Percentiles rank a stretch among this genome's conserved stretches.
Conservation (phyloP, 768 basidiomycete species). For the Brasilioporus rufonigricans region DNA sequence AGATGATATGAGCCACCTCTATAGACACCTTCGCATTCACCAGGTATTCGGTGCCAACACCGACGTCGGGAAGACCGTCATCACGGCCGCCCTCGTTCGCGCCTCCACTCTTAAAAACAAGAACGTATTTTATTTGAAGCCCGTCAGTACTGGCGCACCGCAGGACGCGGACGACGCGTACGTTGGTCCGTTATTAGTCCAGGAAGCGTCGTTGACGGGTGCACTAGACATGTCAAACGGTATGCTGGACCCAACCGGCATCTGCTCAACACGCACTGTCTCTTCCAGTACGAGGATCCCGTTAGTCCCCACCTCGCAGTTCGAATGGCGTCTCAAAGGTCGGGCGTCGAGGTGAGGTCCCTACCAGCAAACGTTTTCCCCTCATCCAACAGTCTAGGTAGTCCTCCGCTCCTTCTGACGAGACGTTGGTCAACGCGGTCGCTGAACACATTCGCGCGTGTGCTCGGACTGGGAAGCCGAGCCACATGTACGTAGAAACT, state of each 20-base stretch:
- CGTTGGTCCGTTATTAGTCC: slow-evolving; percentile 16
- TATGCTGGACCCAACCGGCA: slow-evolving; percentile 41
- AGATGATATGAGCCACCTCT: slow-evolving; percentile 71
- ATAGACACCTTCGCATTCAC: slow-evolving; percentile 80
- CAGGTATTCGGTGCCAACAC: slow-evolving; percentile 97
- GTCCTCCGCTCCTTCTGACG: slow-evolving; percentile 52
- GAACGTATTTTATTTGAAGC: slow-evolving; percentile 75
- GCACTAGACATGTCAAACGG: slow-evolving; percentile 61
- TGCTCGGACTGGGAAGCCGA: slow-evolving; percentile 35
- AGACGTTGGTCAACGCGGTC: slow-evolving; percentile 62
- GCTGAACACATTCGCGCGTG: slow-evolving; percentile 58
- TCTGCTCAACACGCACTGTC: slow-evolving; percentile 60
- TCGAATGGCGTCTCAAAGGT: slow-evolving; percentile 39
- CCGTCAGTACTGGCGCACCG: slow-evolving; percentile 83
- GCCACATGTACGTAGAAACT: slow-evolving; percentile 86
- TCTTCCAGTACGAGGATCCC: slow-evolving; percentile 84
- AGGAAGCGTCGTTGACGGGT: background rate
- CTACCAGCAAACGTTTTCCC: background rate
- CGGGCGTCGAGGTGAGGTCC: slow-evolving; percentile 29
- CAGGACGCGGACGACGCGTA: slow-evolving; percentile 86
- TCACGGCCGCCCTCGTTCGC: slow-evolving; percentile 80
- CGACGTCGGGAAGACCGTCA: slow-evolving; percentile 91
- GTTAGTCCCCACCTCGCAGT: slow-evolving; percentile 93
- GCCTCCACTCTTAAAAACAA: slow-evolving; percentile 61
- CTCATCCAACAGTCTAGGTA: slow-evolving; percentile 17